A percentile compares a stretch with the other conserved stretches of the same genome.
phyloP scores from a whole-genome alignment of 208 protist species.

The Wallacemonas sp. region DNA sequence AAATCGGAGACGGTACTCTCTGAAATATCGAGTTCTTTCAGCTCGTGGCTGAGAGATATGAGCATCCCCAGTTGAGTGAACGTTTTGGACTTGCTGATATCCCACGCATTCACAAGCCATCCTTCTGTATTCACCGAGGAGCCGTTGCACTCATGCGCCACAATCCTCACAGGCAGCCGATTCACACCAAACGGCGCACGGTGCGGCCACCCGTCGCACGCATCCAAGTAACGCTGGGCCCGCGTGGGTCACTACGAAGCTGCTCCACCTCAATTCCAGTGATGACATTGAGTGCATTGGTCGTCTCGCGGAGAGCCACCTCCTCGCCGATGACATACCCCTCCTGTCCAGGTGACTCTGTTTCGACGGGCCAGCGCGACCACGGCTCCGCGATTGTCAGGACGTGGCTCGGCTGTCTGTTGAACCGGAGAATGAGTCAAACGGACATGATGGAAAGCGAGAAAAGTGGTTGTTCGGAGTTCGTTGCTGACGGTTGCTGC shows the following conservation, averaged over 20 bases:
- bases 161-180: background rate
- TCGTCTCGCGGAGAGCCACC: background rate
- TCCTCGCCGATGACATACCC: background rate
- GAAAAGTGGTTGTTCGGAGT: no score
- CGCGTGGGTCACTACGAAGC: background rate
- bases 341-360: background rate
- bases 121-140: no score
- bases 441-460: background rate
- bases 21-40: no score
- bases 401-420: background rate
- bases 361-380: background rate
- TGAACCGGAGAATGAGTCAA: background rate
- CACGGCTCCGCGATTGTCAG: background rate
- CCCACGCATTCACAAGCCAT: no score
- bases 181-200: background rate
- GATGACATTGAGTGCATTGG: background rate
- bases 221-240: background rate
- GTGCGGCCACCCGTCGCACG: background rate
- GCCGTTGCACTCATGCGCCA: no score
- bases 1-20: no score
- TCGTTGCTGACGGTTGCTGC: no score
- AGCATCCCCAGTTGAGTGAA: no score
- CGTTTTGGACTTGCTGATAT: no score
- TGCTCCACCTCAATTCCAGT: background rate
- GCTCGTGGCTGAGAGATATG: no score